Conservation (phyloP, 495 filamentous ascomycete genomes). For the Xylaria telfairii region DNA sequence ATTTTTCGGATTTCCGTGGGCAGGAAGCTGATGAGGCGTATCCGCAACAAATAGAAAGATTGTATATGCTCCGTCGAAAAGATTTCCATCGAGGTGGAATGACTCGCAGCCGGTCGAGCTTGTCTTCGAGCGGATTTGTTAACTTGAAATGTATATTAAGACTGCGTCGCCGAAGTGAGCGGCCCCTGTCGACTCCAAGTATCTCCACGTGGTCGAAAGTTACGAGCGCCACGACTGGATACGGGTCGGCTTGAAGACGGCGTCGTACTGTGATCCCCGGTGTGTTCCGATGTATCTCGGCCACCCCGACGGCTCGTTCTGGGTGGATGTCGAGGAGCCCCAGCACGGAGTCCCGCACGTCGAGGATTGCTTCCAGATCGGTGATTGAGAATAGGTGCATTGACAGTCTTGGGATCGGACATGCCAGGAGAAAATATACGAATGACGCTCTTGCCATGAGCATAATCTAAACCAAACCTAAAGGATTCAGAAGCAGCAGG, state of each 20-base stretch:
- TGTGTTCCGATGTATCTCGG: conserved; percentile 33
- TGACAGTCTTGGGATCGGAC: conserved; percentile 46
- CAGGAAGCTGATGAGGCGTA: conserved; percentile 14
- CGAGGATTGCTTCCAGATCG: conserved; percentile 55
- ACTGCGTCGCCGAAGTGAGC: conserved; percentile 30
- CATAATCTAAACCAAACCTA: conserved; percentile 45
- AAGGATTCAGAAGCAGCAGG: conserved; percentile 49
- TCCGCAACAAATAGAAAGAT: conserved; percentile 2
- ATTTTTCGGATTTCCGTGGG: conserved; percentile 16
- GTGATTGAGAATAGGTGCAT: conserved; percentile 44
- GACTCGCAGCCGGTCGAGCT: neutral
- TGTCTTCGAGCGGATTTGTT: neutral
- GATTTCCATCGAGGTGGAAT: neutral
- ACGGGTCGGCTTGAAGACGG: conserved; percentile 32
- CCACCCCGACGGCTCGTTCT: conserved; percentile 38
- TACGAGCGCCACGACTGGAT: conserved; percentile 32
- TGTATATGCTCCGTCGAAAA: neutral
- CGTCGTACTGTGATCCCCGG: conserved; percentile 29
- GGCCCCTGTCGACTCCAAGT: conserved; percentile 30
- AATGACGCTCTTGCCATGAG: conserved; percentile 49
- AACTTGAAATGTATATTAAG: conserved; percentile 23
- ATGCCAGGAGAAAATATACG: conserved; percentile 53
- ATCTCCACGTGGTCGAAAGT: conserved; percentile 35
- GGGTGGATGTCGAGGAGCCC: conserved; percentile 34
- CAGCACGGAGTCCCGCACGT: conserved; percentile 42